Evolutionary conservation across 2,329 filamentous ascomycete genomes (phyloP), one percentile per base, ranked within the genome.

Genomic region (Aspergillus alliaceus): DNA sequence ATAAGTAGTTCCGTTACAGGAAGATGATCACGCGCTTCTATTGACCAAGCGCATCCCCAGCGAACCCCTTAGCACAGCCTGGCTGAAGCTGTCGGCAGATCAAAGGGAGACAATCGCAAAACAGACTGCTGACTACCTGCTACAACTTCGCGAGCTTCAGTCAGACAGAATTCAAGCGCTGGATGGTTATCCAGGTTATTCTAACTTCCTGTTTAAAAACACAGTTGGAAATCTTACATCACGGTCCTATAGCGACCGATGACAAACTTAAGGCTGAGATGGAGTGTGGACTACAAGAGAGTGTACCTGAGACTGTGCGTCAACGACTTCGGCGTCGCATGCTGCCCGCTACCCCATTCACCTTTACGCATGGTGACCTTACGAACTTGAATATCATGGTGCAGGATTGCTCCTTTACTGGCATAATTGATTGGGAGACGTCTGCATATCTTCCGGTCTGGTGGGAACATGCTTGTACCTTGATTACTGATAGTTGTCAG

Each of bases 381-480:
- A 70, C 66, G 12, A 61, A 63, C 32, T 63, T 67, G 6, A 78
- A 78, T 49, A 75, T 79, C 49, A 76, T 79, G 51, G 72, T 75
- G 34, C 62, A 72, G 7, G 60, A 73, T 56, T 72, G 71, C 15
- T 64, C 67, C 40, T 56, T 78, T n/a, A 66, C 68, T 9, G 75
- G 70, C 22, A 75, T 77, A 34, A 64, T 79, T 59, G 73, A 42
- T 18, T 35, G 34, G n/a, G 34, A 35, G 34, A n/a, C 15, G 1
- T 78, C 42, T 78, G 73, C 76, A 73, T 78, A 74, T 57, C 73
- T 70, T 31, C 76, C 73, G n/a, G 72, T 70, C 22, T 78, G 72
- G 74, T 75, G 69, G 72, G 64, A 69, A n/a, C 67, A 62, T 60
- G 56, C 52, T 0, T 57, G 47, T 20, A 61, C 57, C 18, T 60